These are phyloP conservation scores for Fomitopsis serialis DNA, from an alignment of 768 basidiomycete genomes.

Conservation along the genomic window DNA sequence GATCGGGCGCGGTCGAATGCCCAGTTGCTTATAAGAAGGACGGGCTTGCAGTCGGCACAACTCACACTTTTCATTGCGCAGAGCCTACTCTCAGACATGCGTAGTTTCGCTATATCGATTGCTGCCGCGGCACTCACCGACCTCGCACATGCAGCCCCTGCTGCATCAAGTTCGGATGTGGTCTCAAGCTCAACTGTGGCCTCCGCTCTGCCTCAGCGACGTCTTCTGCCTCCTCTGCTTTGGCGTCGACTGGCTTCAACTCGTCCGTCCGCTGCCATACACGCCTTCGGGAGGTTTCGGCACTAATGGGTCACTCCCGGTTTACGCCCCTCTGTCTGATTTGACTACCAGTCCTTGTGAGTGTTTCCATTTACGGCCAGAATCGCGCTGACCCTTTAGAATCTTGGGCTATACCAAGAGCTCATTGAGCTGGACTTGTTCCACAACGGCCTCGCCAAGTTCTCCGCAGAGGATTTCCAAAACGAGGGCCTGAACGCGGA, in stretches of 20 bases:
- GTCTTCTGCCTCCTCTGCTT: conserved; percentile 1
- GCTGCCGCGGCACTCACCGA: neutral
- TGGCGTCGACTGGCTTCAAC: neutral
- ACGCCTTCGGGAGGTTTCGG: conserved; percentile 22
- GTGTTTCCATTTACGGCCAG: conserved; percentile 1
- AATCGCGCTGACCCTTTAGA: conserved; percentile 22
- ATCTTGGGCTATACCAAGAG: conserved; percentile 59
- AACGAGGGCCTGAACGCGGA: conserved; percentile 46
- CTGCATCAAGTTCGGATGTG: neutral
- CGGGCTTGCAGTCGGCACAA: neutral
- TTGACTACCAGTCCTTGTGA: conserved; percentile 48
- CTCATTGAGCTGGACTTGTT: conserved; percentile 59
- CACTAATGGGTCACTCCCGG: conserved; percentile 24
- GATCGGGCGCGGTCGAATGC: too few species aligned
- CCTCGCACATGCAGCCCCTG: neutral
- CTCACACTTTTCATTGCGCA: neutral
- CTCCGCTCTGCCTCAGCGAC: neutral
- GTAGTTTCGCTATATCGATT: neutral
- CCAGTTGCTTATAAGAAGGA: too few species aligned
- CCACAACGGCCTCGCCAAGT: conserved; percentile 47
- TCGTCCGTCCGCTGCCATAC: conserved; percentile 1
- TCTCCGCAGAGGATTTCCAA: conserved; percentile 52
- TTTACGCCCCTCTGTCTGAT: conserved; percentile 30
- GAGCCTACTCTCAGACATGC: neutral
- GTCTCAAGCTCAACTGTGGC: neutral